Base-by-base conservation (phyloP, 2,329 filamentous ascomycete species). In the Scedosporium boydii region DNA sequence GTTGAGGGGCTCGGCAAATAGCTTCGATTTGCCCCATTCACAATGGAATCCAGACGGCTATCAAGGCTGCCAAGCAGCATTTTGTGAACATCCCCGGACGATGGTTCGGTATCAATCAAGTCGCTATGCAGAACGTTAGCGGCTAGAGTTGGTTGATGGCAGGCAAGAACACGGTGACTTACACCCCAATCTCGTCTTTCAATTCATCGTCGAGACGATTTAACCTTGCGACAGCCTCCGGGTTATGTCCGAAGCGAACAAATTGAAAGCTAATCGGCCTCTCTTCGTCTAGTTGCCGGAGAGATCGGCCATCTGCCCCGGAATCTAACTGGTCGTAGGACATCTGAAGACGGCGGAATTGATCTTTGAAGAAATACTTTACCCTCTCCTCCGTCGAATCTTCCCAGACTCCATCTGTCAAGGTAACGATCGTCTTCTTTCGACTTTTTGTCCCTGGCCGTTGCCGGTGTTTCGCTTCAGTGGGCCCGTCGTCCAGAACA, bases 231-330 rank as follows among this genome's bases (percentile, higher is more conserved):
- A 57, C 66, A 2, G 67, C 71, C 1, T 64, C 58, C 4, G 44
- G 41, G 38, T 72, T 66, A 18, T 69, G 27, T 0, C 70, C 71
- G 27, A 73, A 72, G 16, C 66, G 67, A 6, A 73, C 65, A 57
- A 73, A 73, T 14, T 72, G 67, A 16, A 73, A 68, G 16, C 67
- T 70, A 1, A 72, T 64, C 6, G 68, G 69, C 4, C 70, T 64
- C 16, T 46, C 62, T 5, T 41, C 26, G 6, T 41, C 48, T 4
- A 65, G 63, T 10, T 59, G 53, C 3, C 34, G 34, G 10, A 38
- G 34, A 38, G 1, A 12, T 38, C 34, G 34, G 34, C 12, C 34
- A 14, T 38, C 34, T 9, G 10, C 0, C 34, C 10, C 3, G 4
- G 10, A 38, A 38, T 38, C 34, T 12, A 38, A 38, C 2, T 4